Base-by-base conservation (phyloP, 257 asterid species). In the Fraxinus pennsylvanica region DNA sequence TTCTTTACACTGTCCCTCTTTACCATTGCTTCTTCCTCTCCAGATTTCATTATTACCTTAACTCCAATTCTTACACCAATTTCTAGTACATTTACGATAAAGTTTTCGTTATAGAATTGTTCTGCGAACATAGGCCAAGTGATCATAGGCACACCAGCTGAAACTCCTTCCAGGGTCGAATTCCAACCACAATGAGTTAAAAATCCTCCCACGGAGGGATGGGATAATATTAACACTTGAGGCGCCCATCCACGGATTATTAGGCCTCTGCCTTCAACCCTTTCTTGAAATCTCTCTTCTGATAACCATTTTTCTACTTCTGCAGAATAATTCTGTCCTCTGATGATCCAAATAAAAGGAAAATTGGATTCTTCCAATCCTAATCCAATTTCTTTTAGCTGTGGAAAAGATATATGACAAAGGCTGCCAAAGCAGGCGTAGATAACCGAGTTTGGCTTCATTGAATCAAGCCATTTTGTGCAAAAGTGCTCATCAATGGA, bases 231-330 rank as follows among this genome's bases (percentile, higher is more conserved):
- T 67, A 79, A 17, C 9, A 87, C 84, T 50, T 87, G 89, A 3
- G 90, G 90, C 4, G 88, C 88, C 90, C 90, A 84, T 5, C 90
- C 90, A 1, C 86, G 81, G 73, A 87, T 72, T 0, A 87, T 7
- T 8, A 87, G 36, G 0, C 87, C 85, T 19, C 84, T 73, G 29
- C 68, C 82, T 30, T 39, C 17, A 4, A 76, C 81, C n/a, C 84
- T 80, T 21, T 84, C 54, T 47, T 86, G 86, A 3, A 77, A 32
- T 1, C 33, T 39, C 6, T 76, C 81, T 1, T 78, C 84, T 14
- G 6, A 68, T 27, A 79, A 52, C 87, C 89, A 86, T 57, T 77
- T 61, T 72, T 76, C 81, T 0, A 86, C 81, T 54, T 83, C 78
- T 1, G 6, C 52, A 0, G 82, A 74, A 36, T 30, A 75, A 65